phyloP scores from a whole-genome alignment of 116 monocot species.

The Trichopus zeylanicus region DNA sequence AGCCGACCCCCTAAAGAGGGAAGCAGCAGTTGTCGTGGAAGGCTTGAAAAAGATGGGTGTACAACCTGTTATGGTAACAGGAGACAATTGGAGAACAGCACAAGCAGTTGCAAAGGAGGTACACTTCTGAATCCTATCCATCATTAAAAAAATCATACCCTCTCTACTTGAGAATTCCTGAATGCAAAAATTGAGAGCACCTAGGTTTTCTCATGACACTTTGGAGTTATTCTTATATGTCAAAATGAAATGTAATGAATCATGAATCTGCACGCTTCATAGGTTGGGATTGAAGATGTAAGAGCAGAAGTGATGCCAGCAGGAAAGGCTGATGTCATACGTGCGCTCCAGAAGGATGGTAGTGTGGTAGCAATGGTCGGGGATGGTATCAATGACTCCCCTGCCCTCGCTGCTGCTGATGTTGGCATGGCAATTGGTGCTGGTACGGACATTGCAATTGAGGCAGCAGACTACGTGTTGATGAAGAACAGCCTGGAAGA shows the following conservation, averaged over 20 bases:
- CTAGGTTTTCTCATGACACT: no score
- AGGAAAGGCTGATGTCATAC: slow-evolving; percentile 75
- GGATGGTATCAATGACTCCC: slow-evolving; percentile 92
- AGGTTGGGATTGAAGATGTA: slow-evolving; percentile 91
- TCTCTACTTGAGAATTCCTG: neutral
- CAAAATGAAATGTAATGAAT: no score
- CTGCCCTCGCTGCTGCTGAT: slow-evolving; percentile 77
- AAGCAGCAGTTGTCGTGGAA: slow-evolving; percentile 86
- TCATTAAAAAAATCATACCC: no score
- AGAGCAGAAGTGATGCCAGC: slow-evolving; percentile 97
- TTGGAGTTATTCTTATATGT: no score
- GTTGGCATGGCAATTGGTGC: slow-evolving; percentile 94
- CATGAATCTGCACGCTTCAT: no score
- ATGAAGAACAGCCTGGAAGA: slow-evolving; percentile 86
- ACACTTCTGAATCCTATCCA: no score
- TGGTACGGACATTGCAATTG: slow-evolving; percentile 89
- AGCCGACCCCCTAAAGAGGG: slow-evolving; percentile 89
- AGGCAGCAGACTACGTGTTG: slow-evolving; percentile 85
- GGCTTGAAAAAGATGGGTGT: slow-evolving; percentile 90
- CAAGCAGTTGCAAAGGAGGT: slow-evolving; percentile 93
- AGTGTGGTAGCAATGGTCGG: slow-evolving; percentile 88
- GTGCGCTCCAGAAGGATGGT: slow-evolving; percentile 60
- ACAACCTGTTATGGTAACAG: slow-evolving; percentile 84
- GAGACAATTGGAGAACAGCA: slow-evolving; percentile 95
- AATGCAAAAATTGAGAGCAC: neutral